Evolutionary conservation across 805 yeast species (phyloP).

Genomic region (Saccharomycopsis sp.): DNA sequence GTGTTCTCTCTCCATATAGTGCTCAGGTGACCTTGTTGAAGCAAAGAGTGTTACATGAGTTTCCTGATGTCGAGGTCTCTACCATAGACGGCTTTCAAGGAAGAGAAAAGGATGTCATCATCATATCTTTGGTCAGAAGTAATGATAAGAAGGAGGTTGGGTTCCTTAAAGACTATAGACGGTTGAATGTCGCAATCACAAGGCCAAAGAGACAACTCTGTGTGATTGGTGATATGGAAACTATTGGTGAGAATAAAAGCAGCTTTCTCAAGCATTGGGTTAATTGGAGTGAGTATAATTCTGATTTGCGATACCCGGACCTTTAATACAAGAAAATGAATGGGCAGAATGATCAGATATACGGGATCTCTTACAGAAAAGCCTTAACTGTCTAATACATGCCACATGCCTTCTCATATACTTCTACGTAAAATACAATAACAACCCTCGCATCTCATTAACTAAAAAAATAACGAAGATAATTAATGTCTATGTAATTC

Average conservation of each 20-base stretch:
- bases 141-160: slow-evolving; percentile 71
- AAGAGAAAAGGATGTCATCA: slow-evolving; percentile 82
- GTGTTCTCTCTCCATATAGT: slow-evolving; percentile 83
- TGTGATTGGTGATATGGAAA: slow-evolving; percentile 80
- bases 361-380: no score
- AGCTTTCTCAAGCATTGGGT: slow-evolving; percentile 61
- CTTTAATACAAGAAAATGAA: no score
- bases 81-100: slow-evolving; percentile 98
- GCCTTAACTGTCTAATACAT: no score
- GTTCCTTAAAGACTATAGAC: slow-evolving; percentile 67
- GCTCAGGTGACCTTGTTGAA: slow-evolving; percentile 73
- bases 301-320: slow-evolving; percentile 67
- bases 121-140: slow-evolving; percentile 75
- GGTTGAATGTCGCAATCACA: slow-evolving; percentile 91
- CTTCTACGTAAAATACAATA: no score
- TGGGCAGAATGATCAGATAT: no score
- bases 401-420: no score
- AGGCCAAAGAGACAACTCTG: slow-evolving; percentile 82
- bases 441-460: no score
- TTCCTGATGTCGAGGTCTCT: slow-evolving; percentile 60
- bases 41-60: slow-evolving; percentile 32
- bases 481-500: slow-evolving; percentile 1
- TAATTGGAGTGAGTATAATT: slow-evolving; percentile 57
- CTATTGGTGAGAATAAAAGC: slow-evolving; percentile 35
- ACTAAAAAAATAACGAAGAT: no score